Percentiles rank a stretch among this genome's conserved stretches.
These are phyloP conservation scores for Lepidium campestre DNA, from an alignment of 441 rosid species.

Conservation along the genomic window DNA sequence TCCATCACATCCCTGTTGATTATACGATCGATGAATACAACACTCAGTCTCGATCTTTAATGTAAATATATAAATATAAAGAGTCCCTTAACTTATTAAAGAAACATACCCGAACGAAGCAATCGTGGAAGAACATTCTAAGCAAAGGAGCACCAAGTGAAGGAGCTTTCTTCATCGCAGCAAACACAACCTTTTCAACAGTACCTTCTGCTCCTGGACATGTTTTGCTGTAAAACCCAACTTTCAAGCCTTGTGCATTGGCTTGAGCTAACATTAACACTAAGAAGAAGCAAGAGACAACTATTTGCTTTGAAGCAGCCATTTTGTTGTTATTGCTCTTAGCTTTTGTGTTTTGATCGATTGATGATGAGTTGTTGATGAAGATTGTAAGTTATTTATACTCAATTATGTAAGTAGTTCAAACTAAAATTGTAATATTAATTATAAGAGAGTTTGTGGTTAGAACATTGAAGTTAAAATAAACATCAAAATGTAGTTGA, in stretches of 20 bases:
- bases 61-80: not conserved
- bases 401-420: not conserved
- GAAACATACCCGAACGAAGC: slow-evolving; percentile 43
- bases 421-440: not conserved
- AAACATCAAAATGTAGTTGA: slow-evolving; percentile 24
- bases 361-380: slow-evolving; percentile 27
- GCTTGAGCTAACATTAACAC: slow-evolving; percentile 22
- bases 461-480: slow-evolving; percentile 24
- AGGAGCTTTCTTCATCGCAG: slow-evolving; percentile 22
- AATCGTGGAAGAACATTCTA: slow-evolving; percentile 51
- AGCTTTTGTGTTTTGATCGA: slow-evolving; percentile 2
- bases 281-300: slow-evolving; percentile 14
- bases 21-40: not conserved
- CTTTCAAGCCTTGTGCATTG: slow-evolving; percentile 23
- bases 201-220: slow-evolving; percentile 23
- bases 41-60: not conserved
- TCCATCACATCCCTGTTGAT: slow-evolving; percentile 60
- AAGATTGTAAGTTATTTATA: slow-evolving; percentile 21
- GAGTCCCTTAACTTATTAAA: not conserved
- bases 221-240: slow-evolving; percentile 26
- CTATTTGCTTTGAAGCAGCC: slow-evolving; percentile 13
- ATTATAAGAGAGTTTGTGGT: slow-evolving; percentile 23
- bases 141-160: slow-evolving; percentile 41
- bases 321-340: slow-evolving; percentile 1
- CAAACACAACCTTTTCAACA: slow-evolving; percentile 29